These are phyloP conservation scores for Annulohypoxylon maeteangense DNA, from an alignment of 495 filamentous ascomycete genomes.

Conservation along the genomic window DNA sequence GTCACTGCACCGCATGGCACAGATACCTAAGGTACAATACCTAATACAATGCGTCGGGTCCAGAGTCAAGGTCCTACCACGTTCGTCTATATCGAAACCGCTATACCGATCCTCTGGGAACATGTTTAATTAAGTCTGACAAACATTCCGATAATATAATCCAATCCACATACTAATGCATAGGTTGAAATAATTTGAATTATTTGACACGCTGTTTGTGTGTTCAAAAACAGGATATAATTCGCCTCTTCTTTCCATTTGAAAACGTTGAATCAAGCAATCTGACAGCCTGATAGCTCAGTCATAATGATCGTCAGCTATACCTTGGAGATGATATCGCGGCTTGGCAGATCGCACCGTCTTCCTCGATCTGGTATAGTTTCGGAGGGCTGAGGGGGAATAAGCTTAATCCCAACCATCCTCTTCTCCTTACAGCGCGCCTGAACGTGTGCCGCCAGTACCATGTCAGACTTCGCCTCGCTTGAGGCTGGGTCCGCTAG, in stretches of 20 bases:
- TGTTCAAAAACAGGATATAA: background rate
- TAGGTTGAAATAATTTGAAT: background rate
- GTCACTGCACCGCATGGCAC: background rate
- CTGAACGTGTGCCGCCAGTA: background rate
- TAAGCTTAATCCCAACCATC: background rate
- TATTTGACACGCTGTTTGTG: background rate
- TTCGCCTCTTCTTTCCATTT: background rate
- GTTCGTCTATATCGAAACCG: background rate
- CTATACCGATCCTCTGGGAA: background rate
- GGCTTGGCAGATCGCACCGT: background rate
- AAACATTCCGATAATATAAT: no score
- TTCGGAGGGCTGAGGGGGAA: background rate
- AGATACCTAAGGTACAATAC: background rate
- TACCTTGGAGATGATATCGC: background rate
- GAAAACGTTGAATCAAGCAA: background rate
- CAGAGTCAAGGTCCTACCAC: background rate
- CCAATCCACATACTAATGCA: no score
- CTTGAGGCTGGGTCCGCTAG: background rate
- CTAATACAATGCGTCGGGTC: background rate
- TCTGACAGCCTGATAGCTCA: background rate
- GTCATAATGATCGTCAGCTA: background rate
- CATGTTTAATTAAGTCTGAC: background rate
- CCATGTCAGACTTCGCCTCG: background rate
- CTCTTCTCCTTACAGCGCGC: background rate
- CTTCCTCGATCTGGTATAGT: background rate